Evolutionary conservation across 2,329 filamentous ascomycete species (phyloP), one percentile per base, ranked within the genome.

Genomic region (Trichoderma pleuroti): DNA sequence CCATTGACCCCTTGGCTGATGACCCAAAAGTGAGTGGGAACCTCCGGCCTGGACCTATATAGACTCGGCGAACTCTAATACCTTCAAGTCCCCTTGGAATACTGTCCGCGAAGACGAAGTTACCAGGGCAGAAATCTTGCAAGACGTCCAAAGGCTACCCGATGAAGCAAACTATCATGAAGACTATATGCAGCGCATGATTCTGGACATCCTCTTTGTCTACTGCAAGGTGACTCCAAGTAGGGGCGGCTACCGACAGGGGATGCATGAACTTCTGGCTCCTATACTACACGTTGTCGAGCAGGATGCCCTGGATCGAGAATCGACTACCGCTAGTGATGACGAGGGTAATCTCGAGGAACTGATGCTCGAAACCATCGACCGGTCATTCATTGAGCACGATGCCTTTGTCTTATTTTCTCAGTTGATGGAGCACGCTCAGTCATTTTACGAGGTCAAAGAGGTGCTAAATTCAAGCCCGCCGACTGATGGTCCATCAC

Each of bases 261-360:
- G 96, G 12, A 99, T 99, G 95, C 96, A 99, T 79, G 96, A 99
- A 81, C 84, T 99, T 56, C 85, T 98, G 16, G 96, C 96, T 0
- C 94, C 96, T 0, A 90, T 99, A 46, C 84, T 98, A 8, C 93
- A 93, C 86, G 92, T 93, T 2, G 83, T 98, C 7, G 90, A 94
- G 75, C 86, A 91, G 75, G 96, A 99, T 81, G 91, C 94, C 8
- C 84, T 97, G 64, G 86, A 92, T 67, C 79, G 81, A 4, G 75
- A 77, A 3, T 77, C 80, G 4, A 77, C 81, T 56, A 77, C 78
- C 1, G 71, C 77, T 32, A 59, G 42, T 10, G 66, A 68, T 60
- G 77, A 77, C 3, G 75, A 76, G 12, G 75, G 79, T 42, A 78
- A 81, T 4, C 86, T 91, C 62, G 81, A 84, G 26, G 77, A 84